Evolutionary conservation across 1,284 basidiomycete genomes (phyloP).

Genomic region (Xerocomus amazonicus): DNA sequence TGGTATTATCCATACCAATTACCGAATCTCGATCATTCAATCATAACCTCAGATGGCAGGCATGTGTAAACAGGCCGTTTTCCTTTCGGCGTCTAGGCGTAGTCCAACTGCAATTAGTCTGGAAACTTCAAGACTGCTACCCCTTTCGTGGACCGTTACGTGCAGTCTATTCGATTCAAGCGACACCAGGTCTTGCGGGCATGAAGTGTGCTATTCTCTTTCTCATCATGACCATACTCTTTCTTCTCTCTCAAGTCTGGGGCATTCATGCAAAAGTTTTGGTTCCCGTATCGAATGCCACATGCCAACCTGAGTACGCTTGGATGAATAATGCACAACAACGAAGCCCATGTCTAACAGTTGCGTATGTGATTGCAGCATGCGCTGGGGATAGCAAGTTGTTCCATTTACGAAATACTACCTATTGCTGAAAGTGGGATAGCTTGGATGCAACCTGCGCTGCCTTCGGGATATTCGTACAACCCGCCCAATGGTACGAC

Average conservation of each 20-base stretch:
- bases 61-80: constrained; percentile 5
- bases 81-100: background rate
- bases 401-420: constrained; percentile 1
- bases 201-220: constrained; percentile 8
- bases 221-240: background rate
- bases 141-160: background rate
- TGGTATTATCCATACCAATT: background rate
- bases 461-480: constrained; percentile 15
- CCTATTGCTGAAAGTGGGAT: background rate
- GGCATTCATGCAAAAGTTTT: constrained; percentile 8
- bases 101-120: too few species aligned
- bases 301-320: constrained; percentile 15
- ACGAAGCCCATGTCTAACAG: constrained; percentile 19
- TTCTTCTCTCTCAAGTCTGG: constrained; percentile 6
- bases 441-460: constrained; percentile 24
- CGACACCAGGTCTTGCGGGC: background rate
- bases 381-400: constrained; percentile 25
- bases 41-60: background rate
- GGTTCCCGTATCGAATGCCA: constrained; percentile 8
- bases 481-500: constrained; percentile 20
- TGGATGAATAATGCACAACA: constrained; percentile 26
- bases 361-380: constrained; percentile 29
- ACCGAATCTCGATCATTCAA: background rate
- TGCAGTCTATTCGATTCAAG: background rate
- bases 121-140: background rate